Conservation (phyloP, 768 basidiomycete genomes). For the Kondoa malvinella region DNA sequence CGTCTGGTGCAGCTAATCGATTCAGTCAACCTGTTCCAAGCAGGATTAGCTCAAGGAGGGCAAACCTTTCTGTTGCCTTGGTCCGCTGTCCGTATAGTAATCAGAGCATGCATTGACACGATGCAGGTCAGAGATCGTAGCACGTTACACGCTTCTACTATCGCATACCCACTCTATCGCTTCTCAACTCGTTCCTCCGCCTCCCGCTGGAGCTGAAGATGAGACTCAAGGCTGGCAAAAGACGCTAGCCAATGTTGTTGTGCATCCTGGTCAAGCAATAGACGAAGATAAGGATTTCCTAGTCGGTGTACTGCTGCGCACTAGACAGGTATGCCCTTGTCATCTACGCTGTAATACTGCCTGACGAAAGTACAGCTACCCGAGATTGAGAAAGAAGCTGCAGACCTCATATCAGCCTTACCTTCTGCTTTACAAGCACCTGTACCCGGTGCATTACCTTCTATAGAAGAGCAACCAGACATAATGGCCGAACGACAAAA, state of each 20-base stretch:
- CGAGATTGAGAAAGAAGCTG: constrained; percentile 11
- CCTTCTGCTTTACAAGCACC: constrained; percentile 4
- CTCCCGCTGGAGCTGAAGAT: constrained; percentile 1
- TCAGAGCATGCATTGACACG: neutral
- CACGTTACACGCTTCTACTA: constrained; percentile 14
- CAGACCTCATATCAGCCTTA: constrained; percentile 4
- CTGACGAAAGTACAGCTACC: constrained; percentile 13
- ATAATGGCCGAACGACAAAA: constrained; percentile 8
- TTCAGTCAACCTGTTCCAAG: constrained; percentile 7
- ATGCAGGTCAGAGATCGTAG: constrained; percentile 15
- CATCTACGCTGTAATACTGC: neutral
- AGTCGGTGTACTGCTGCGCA: constrained; percentile 14
- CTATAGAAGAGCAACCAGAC: constrained; percentile 10
- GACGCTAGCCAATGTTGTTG: constrained; percentile 11
- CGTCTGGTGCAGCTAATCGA: constrained; percentile 16
- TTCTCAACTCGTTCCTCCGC: constrained; percentile 16
- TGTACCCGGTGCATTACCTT: constrained; percentile 8
- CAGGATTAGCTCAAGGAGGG: constrained; percentile 12
- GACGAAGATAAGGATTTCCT: constrained; percentile 16
- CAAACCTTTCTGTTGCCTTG: constrained; percentile 13
- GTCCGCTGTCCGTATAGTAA: neutral
- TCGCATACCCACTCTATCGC: constrained; percentile 15
- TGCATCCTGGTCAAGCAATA: constrained; percentile 12
- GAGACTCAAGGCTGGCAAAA: constrained; percentile 12
- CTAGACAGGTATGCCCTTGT: constrained; percentile 13